phyloP scores from a whole-genome alignment of 768 basidiomycete species.

The Candolleomyces eurysporus region DNA sequence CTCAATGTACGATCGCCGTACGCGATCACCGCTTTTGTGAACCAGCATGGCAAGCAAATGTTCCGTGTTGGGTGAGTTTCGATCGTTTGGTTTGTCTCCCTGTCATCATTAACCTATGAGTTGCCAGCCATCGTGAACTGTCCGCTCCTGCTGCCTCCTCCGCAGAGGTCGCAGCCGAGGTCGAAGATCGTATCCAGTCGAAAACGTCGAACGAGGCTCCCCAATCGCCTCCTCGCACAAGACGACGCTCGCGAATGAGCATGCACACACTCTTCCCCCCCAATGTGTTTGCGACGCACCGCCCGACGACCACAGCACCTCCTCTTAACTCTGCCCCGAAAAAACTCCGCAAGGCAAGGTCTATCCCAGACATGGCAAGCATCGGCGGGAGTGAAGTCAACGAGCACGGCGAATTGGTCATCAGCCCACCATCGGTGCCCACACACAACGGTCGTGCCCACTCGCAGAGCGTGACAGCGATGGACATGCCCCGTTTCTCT shows the following conservation, averaged over 20 bases:
- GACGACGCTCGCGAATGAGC: slow-evolving; percentile 66
- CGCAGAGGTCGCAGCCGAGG: slow-evolving; percentile 48
- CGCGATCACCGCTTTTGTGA: slow-evolving; percentile 78
- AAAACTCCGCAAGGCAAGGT: slow-evolving; percentile 71
- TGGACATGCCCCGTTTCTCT: slow-evolving; percentile 52
- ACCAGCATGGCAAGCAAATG: slow-evolving; percentile 76
- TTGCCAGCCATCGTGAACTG: slow-evolving; percentile 54
- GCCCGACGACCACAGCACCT: slow-evolving; percentile 25
- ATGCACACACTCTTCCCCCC: slow-evolving; percentile 48
- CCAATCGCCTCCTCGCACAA: slow-evolving; percentile 38
- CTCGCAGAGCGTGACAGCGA: slow-evolving; percentile 76
- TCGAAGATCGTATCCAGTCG: slow-evolving; percentile 41
- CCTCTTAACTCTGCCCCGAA: slow-evolving; percentile 35
- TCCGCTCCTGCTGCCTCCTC: slow-evolving; percentile 57
- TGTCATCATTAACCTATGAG: slow-evolving; percentile 1
- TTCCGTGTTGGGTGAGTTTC: slow-evolving; percentile 72
- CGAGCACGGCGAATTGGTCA: slow-evolving; percentile 17
- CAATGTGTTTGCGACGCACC: slow-evolving; percentile 49
- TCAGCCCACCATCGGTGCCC: slow-evolving; percentile 19
- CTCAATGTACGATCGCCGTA: slow-evolving; percentile 72
- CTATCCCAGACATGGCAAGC: slow-evolving; percentile 61
- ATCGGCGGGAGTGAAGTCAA: slow-evolving; percentile 21
- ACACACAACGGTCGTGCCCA: slow-evolving; percentile 55
- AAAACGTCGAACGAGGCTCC: slow-evolving; percentile 32
- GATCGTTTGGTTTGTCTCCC: background rate